These are phyloP conservation scores for Gossypium australe DNA, from an alignment of 345 rosid genomes.

Conservation along the genomic window DNA sequence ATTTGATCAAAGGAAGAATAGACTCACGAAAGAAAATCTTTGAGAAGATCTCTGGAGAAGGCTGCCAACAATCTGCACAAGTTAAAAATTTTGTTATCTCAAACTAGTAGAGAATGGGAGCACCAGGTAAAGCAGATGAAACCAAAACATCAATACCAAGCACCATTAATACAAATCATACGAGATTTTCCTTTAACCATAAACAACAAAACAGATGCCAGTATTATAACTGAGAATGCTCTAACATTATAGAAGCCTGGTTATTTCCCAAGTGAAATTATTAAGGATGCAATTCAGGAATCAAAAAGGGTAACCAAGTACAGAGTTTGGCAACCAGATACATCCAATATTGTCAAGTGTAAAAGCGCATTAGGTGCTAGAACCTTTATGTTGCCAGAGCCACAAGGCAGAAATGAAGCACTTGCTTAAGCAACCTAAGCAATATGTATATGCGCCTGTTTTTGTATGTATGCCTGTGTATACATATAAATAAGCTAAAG, in stretches of 20 bases:
- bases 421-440: neutral
- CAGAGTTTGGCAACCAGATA: neutral
- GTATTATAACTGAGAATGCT: neutral
- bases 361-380: neutral
- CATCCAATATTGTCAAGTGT: neutral
- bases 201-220: neutral
- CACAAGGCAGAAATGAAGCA: neutral
- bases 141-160: neutral
- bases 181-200: neutral
- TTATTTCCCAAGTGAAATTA: neutral
- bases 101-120: neutral
- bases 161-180: neutral
- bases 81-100: neutral
- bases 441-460: no score
- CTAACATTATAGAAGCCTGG: neutral
- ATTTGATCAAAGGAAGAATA: constrained; percentile 16
- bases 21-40: constrained; percentile 72
- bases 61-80: constrained; percentile 73
- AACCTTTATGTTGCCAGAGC: neutral
- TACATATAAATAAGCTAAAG: no score
- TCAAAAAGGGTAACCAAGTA: neutral
- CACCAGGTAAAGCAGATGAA: neutral
- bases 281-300: neutral
- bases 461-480: no score
- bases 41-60: constrained; percentile 76